phyloP scores from a whole-genome alignment of 352 stramenopile genomes.

The Discostella stelligera region DNA sequence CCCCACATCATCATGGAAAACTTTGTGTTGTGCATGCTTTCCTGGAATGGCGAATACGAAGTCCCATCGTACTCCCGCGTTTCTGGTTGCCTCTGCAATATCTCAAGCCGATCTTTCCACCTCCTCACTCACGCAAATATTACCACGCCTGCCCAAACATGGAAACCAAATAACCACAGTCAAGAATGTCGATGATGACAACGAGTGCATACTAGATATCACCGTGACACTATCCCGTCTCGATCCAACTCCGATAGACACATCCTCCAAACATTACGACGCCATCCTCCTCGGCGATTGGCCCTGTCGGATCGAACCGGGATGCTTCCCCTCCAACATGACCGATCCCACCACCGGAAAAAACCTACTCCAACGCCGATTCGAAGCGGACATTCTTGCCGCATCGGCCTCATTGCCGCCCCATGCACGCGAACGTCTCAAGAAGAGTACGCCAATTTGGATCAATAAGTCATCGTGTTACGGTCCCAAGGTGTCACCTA shows the following conservation, averaged over 20 bases:
- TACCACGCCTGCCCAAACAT: background rate
- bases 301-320: conserved; percentile 36
- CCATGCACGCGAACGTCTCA: conserved; percentile 46
- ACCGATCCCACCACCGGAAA: conserved; percentile 23
- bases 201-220: background rate
- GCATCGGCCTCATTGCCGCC: conserved; percentile 45
- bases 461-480: conserved; percentile 70
- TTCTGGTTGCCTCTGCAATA: background rate
- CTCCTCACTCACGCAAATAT: background rate
- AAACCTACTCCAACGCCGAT: conserved; percentile 24
- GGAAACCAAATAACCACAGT: background rate
- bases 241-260: conserved; percentile 57
- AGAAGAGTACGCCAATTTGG: conserved; percentile 61
- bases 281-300: conserved; percentile 52
- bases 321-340: conserved; percentile 29
- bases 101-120: background rate
- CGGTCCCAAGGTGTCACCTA: conserved; percentile 58
- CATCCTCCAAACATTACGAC: conserved; percentile 60
- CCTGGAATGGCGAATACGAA: background rate
- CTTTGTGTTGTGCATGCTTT: background rate
- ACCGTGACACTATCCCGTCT: conserved; percentile 23
- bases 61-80: background rate
- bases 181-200: background rate
- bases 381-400: conserved; percentile 52
- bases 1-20: background rate